Conservation (phyloP, 2,329 filamentous ascomycete species). For the Dactylonectria macrodidyma region DNA sequence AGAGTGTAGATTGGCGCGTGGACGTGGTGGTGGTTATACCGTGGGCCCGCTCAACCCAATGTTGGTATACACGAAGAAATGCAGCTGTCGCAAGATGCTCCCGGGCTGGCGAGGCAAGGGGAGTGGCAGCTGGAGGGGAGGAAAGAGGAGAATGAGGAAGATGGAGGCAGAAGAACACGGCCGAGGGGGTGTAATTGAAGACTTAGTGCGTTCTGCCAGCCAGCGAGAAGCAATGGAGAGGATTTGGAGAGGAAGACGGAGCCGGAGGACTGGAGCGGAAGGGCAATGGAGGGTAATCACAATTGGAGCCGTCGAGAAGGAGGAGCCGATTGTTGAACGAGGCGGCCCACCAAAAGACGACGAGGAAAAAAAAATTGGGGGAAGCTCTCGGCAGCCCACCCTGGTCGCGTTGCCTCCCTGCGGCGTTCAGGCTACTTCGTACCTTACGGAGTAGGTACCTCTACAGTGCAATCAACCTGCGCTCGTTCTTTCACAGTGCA, state of each 20-base stretch:
- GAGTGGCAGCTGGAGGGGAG: conserved; percentile 43
- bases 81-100: conserved; percentile 46
- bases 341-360: conserved; percentile 52
- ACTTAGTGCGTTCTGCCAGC: conserved; percentile 46
- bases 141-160: conserved; percentile 33
- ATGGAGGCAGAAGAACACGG: conserved; percentile 46
- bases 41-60: conserved; percentile 48
- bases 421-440: conserved; percentile 11
- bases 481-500: conserved; percentile 3
- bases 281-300: conserved; percentile 45
- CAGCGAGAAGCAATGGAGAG: conserved; percentile 46
- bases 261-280: conserved; percentile 27
- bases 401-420: conserved; percentile 38
- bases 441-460: no score
- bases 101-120: conserved; percentile 42
- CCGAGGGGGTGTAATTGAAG: conserved; percentile 45
- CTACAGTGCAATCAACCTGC: conserved; percentile 10
- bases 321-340: conserved; percentile 55
- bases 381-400: conserved; percentile 44
- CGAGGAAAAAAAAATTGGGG: conserved; percentile 54
- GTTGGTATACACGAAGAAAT: conserved; percentile 34
- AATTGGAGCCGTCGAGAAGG: conserved; percentile 47
- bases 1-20: conserved; percentile 42
- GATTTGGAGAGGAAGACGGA: conserved; percentile 43
- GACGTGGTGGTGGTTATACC: conserved; percentile 41